Evolutionary conservation across 2,329 filamentous ascomycete species (phyloP), one percentile per base, ranked within the genome.

Genomic region (Cladosporium sp.): DNA sequence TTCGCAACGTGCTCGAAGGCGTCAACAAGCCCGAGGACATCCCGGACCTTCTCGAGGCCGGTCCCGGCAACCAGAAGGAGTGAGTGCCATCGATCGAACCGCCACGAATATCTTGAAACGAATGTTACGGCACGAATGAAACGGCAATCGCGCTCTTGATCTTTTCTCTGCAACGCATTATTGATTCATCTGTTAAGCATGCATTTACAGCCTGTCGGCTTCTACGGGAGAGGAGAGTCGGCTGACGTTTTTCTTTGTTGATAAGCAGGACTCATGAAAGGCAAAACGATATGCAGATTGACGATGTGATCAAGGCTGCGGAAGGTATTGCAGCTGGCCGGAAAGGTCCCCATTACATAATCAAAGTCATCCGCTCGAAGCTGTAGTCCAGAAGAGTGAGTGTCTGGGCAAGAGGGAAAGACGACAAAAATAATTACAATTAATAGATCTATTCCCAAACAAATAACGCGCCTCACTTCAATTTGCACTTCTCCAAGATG

Each of bases 1-100:
- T 97, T 52, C 87, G 90, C 70, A 78, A 86, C 64, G 92, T 96
- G 67, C 76, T 96, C 47, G 83, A 90, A 66, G 90, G 90, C 61
- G 86, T 84, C 64, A 85, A 87, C 66, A 85, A 86, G 65, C 88
- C 92, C 17, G 85, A 92, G 63, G 88, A 96, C 66, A 92, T 96
- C 67, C 90, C 92, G 22, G 79, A 81, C 59, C 79, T 94, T 51
- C 74, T 78, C 56, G 76, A 77, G 67, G 58, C 60, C 54, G 59
- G 58, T 28, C 58, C 47, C 36, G 25, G 25, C 19, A 39, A 19
- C 49, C 37, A 58, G 55, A 58, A 51, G 55, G 55, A 58, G 54
- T 59, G 56, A 60, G 51, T 58, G 45, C 55, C 30, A 47, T 38
- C 15, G 14, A 39, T 14, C 30, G 5, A 39, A 28, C 28, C 17